Conservation (phyloP, 2,329 filamentous ascomycete species). For the Stagonosporopsis rhizophila region DNA sequence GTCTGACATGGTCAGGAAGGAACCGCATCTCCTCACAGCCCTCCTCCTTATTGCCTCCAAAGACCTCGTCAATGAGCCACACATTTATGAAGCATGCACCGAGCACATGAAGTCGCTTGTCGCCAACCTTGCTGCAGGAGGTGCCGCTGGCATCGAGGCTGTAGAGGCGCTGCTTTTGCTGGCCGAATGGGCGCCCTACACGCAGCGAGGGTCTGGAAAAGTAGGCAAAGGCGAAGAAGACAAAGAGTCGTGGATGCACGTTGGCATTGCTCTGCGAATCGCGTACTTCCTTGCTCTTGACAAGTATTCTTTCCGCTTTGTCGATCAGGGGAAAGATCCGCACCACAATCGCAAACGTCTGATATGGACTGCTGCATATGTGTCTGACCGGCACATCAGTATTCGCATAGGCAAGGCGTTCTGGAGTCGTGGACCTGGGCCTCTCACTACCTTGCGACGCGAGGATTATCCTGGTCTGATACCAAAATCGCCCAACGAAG, state of each 20-base stretch:
- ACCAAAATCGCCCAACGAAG: slow-evolving; percentile 64
- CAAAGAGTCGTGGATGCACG: slow-evolving; percentile 78
- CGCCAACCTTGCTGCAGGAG: slow-evolving; percentile 70
- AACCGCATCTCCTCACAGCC: slow-evolving; percentile 72
- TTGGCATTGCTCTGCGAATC: slow-evolving; percentile 72
- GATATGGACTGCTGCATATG: slow-evolving; percentile 66
- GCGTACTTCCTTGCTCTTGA: slow-evolving; percentile 75
- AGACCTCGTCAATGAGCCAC: slow-evolving; percentile 69
- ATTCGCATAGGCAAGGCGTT: slow-evolving; percentile 75
- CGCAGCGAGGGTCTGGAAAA: slow-evolving; percentile 65
- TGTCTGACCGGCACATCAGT: slow-evolving; percentile 61
- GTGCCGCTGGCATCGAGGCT: slow-evolving; percentile 72
- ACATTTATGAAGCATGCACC: slow-evolving; percentile 70
- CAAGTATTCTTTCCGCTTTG: slow-evolving; percentile 69
- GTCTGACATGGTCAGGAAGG: slow-evolving; percentile 63
- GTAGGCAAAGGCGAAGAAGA: slow-evolving; percentile 77
- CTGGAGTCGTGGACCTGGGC: slow-evolving; percentile 75
- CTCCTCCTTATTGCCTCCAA: slow-evolving; percentile 75
- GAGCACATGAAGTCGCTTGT: slow-evolving; percentile 74
- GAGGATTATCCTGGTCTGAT: slow-evolving; percentile 73
- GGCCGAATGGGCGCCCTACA: slow-evolving; percentile 76
- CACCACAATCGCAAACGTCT: slow-evolving; percentile 69
- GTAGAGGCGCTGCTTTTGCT: slow-evolving; percentile 74
- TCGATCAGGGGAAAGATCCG: slow-evolving; percentile 65
- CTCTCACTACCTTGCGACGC: slow-evolving; percentile 68